Base-by-base conservation (phyloP, 768 basidiomycete genomes). In the Macrolepiota fuliginosa region DNA sequence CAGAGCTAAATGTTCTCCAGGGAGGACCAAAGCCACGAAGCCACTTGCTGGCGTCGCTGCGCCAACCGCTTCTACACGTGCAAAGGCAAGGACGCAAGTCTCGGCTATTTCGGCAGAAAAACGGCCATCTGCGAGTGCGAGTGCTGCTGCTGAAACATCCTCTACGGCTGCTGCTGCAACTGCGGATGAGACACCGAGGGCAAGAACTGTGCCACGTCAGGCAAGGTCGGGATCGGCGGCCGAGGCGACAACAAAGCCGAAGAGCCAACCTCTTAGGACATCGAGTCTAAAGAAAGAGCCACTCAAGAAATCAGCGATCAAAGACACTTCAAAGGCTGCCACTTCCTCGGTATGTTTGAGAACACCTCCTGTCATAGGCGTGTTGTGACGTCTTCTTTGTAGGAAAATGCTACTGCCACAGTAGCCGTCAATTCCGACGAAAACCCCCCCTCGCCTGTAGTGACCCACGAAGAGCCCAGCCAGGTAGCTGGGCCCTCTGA, bases 1-100 rank as follows among this genome's bases (percentile, higher is more conserved):
- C 60, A 42, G 40, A 42, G 64, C 71, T 73, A 59, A 73, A 70
- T 58, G n/a, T 45, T 66, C 46, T 53, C 52, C 70, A 73, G 71
- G 72, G n/a, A 66, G 72, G 54, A 62, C 64, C 17, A n/a, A 53
- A n/a, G 59, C n/a, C 1, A 56, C 68, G 22, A 71, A 71, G 62
- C 69, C 68, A 35, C 56, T 71, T 35, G 59, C 61, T 15, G 62
- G 64, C 37, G 62, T 58, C 1, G 52, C 63, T 19, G 49, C 57
- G 7, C 35, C 46, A 9, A 49, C 53, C 24, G 35, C 53, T 17
- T 47, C 53, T 24, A 49, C 46, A 24, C 53, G 53, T 27, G 53
- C 45, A 45, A 52, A 59, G 36, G 29, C 25, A 19, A 56, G 32
- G 45, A 17, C 45, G 29, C 58, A 61, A 42, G 62, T 64, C 5